Base-by-base conservation (phyloP, 768 basidiomycete species). In the Phlebiopsis gigantea region DNA sequence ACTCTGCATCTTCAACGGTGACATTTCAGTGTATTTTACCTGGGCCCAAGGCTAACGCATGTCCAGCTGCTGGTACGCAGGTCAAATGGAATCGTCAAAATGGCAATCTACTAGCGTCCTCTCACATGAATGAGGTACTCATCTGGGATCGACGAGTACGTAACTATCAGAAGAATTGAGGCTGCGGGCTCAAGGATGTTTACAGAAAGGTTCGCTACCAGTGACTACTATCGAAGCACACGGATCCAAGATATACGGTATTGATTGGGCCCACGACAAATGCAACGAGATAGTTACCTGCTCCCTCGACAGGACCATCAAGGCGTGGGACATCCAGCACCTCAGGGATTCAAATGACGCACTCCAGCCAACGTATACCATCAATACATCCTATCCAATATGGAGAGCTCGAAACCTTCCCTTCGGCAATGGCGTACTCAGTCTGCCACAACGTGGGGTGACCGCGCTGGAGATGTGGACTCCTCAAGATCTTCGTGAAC, bases 31-130 rank as follows among this genome's bases (percentile, higher is more conserved):
- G 31, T 30, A 12, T 29, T 42, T 55, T 30, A 28, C 39, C 5
- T 48, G 10, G 41, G 17, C 10, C 10, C 46, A 24, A 47, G 4
- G 14, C 28, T 43, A 14, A 48, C 28, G 1, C 46, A 9, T 34
- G 28, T 34, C 43, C 59, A 92, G 92, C 85, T 17, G 86, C 82
- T 15, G 93, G 90, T 1, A 98, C 96, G 0, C 96, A 99, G 69
- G 93, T 98, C 57, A 98, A 98, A 70, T 99, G 93, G 93, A 98
- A 96, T 67, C 79, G 90, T 14, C 84, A 86, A 65, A 87, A 98
- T 63, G 80, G 85, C 2, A 84, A 97, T 58, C 73, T 97, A 5
- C 77, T 99, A 0, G 96, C 97, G 0, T 95, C 93, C 1, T 85
- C 93, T 1, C 96, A 98, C 67, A 79, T 82, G 51, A 87, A 90